These are phyloP conservation scores for Aureobasidium zeae DNA, from an alignment of 2,329 filamentous ascomycete species.

Conservation along the genomic window DNA sequence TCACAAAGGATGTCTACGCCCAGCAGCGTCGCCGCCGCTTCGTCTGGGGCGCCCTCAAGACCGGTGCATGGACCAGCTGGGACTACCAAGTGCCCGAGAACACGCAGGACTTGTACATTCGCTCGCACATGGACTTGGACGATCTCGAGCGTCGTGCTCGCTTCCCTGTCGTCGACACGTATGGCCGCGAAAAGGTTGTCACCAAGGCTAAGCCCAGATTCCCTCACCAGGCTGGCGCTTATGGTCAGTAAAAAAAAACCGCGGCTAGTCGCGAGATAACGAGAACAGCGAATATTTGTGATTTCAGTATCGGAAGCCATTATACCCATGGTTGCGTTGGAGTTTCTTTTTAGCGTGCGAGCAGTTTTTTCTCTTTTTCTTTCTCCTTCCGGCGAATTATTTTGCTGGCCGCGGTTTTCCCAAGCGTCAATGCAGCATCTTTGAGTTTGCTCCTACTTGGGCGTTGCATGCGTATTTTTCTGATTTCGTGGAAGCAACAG, in stretches of 20 bases:
- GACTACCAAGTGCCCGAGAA: slow-evolving; percentile 71
- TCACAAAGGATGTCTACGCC: slow-evolving; percentile 62
- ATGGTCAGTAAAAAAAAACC: slow-evolving; percentile 23
- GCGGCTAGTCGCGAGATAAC: not conserved
- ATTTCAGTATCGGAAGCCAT: not conserved
- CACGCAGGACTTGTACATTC: slow-evolving; percentile 62
- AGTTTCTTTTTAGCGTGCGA: too few species aligned
- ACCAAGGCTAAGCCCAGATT: slow-evolving; percentile 21
- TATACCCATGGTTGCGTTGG: slow-evolving; percentile 15
- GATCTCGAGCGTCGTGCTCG: slow-evolving; percentile 68
- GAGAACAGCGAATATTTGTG: not conserved
- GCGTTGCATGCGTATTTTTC: too few species aligned
- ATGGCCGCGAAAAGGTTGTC: slow-evolving; percentile 29
- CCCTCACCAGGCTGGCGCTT: slow-evolving; percentile 28
- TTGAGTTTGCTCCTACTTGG: too few species aligned
- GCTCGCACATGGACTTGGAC: slow-evolving; percentile 70
- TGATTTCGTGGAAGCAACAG: too few species aligned
- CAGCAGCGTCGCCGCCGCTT: slow-evolving; percentile 72
- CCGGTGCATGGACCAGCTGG: slow-evolving; percentile 72
- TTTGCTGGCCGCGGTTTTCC: too few species aligned
- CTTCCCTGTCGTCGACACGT: slow-evolving; percentile 50
- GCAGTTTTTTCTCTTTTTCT: too few species aligned
- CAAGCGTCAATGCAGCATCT: too few species aligned
- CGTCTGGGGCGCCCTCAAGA: slow-evolving; percentile 69
- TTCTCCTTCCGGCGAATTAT: too few species aligned